These are phyloP conservation scores for Diplotaxis tenuifolia DNA, from an alignment of 345 rosid genomes.

Conservation along the genomic window DNA sequence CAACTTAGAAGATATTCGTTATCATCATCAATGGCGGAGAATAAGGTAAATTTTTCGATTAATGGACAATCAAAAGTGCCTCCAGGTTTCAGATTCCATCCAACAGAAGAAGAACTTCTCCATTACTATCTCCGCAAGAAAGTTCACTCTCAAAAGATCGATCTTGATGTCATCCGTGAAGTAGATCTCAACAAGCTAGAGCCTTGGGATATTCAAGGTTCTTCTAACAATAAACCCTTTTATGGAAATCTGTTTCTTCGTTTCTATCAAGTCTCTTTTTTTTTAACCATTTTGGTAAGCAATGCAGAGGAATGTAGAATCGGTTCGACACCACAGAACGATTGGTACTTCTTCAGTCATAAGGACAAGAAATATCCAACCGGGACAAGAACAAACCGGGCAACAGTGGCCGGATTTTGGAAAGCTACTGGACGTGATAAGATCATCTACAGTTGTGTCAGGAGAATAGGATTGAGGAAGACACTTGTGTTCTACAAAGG, in stretches of 20 bases:
- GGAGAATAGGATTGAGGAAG: slow-evolving; percentile 26
- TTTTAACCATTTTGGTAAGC: neutral
- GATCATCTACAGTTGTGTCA: slow-evolving; percentile 50
- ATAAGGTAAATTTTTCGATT: slow-evolving; percentile 70
- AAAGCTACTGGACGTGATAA: neutral
- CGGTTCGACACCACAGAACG: slow-evolving; percentile 62
- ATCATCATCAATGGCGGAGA: slow-evolving; percentile 42
- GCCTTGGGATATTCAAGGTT: slow-evolving; percentile 99
- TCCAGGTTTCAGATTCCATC: slow-evolving; percentile 96
- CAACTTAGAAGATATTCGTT: neutral
- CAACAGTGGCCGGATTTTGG: neutral
- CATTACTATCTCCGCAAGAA: slow-evolving; percentile 92
- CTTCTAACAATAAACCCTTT: slow-evolving; percentile 5
- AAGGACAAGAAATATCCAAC: neutral
- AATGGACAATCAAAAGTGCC: slow-evolving; percentile 96
- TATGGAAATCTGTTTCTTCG: neutral
- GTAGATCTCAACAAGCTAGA: slow-evolving; percentile 99
- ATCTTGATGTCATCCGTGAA: slow-evolving; percentile 93
- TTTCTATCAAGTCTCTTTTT: neutral
- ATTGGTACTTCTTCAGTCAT: neutral
- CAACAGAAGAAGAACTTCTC: slow-evolving; percentile 96
- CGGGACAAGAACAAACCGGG: neutral
- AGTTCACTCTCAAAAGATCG: slow-evolving; percentile 75
- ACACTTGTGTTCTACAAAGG: neutral
- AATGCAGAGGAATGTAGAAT: slow-evolving; percentile 81